Conservation (phyloP, 2,329 filamentous ascomycete species). For the Trichoderma cornu-damae region DNA sequence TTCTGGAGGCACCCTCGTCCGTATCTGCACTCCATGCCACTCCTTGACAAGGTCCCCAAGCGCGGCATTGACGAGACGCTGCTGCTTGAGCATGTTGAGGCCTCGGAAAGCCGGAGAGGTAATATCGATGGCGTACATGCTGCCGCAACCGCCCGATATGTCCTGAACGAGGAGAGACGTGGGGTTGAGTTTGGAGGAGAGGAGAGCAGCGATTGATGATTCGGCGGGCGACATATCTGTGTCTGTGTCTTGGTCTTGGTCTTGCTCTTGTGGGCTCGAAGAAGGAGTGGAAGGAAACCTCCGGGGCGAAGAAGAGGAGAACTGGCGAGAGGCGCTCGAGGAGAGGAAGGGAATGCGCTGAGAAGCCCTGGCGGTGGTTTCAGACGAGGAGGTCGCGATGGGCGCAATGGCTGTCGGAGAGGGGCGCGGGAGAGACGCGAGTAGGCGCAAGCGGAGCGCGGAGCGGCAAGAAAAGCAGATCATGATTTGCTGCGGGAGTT, state of each 20-base stretch:
- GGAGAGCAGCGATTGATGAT: constrained; percentile 52
- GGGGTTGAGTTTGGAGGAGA: constrained; percentile 46
- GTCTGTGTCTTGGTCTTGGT: constrained; percentile 22
- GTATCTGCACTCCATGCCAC: constrained; percentile 80
- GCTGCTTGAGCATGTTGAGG: constrained; percentile 70
- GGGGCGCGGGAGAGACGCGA: not conserved
- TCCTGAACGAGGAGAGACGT: constrained; percentile 63
- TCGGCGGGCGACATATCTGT: constrained; percentile 47
- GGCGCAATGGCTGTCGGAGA: not conserved
- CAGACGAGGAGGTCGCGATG: not conserved
- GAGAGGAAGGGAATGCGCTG: not conserved
- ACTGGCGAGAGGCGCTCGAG: not conserved
- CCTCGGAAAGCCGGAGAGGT: constrained; percentile 67
- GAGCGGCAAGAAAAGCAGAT: constrained; percentile 22
- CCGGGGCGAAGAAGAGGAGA: not conserved
- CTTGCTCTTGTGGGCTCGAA: constrained; percentile 1
- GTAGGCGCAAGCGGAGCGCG: constrained; percentile 14
- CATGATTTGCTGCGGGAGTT: constrained; percentile 7
- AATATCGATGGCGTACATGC: constrained; percentile 82
- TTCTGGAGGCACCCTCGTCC: constrained; percentile 51
- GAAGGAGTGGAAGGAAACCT: not conserved
- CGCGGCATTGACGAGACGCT: constrained; percentile 71
- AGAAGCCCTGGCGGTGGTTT: not conserved
- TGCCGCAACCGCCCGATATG: constrained; percentile 77
- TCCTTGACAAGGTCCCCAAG: constrained; percentile 69